Evolutionary conservation across 148 eudicot species (phyloP), one percentile per base, ranked within the genome.

Genomic region (Amaranthus hypochondriacus): DNA sequence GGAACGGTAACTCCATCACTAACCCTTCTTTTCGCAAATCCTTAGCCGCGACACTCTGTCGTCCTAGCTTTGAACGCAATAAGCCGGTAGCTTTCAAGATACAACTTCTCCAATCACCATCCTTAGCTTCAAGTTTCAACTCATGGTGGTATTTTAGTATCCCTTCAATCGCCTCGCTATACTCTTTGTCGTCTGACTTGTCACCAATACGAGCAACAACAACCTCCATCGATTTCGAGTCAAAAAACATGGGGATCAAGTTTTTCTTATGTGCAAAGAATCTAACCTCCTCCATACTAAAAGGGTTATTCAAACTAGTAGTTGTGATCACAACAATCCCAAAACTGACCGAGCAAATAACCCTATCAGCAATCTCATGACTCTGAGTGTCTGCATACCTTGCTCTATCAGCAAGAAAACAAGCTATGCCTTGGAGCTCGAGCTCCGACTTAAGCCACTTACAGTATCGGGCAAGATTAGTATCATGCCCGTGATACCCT

Each of bases 381-480:
- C 97, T 92, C 83, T 88, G 97, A 67, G 78, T 75, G 48, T 92
- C 93, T 2, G 92, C 85, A 75, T 92, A 92, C 73, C 82, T 82
- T 2, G 91, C 89, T 72, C 97, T 87, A 75, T 92, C 97, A 3
- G 97, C 93, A 14, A 90, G 75, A 76, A 88, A 90, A 44, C 96
- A 90, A 43, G 96, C 97, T 15, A 92, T 89, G 15, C 97, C 97
- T 75, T 90, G 97, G 61, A 86, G 73, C 79, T 92, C 97, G 2
- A 92, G 88, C 85, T 90, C 96, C 14, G 96, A 90, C 71, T 90
- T 92, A 13, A 92, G 87, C 97, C 97, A 92, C 83, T 87, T 92
- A 58, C 96, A 90, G 76, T 87, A 87, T 46, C 97, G 79, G 4
- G 78, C 75, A 75, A 91, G 48, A 68, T 83, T 87, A n/a, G 84